Base-by-base conservation (phyloP, 495 filamentous ascomycete genomes). In the Rhypophila decipiens region DNA sequence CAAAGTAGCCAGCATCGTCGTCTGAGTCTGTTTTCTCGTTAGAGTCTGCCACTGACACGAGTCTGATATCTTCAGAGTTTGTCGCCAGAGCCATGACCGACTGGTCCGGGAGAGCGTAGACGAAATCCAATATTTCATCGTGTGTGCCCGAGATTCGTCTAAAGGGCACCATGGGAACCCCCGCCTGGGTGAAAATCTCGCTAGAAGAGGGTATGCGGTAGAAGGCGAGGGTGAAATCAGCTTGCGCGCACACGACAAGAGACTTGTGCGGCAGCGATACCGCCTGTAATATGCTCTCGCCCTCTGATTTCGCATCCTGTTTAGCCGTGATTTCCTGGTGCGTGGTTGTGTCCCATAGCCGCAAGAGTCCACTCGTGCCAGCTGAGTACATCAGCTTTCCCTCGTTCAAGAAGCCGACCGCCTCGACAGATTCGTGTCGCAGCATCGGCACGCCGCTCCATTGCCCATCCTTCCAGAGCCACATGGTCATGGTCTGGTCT, bases 51-150 rank as follows among this genome's bases (percentile, higher is more conserved):
- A 67, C 66, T 4, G 87, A 87, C 12, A 99, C 80, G 45, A 99
- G 75, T 29, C 90, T 82, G 27, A 99, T 80, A 39, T 90, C 88
- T 69, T 97, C 93, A 1, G 89, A 88, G 67, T 97, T 99, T 13
- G 91, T 97, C 8, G 90, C 90, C 15, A 99, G 71, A 21, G 93
- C 93, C 55, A 99, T 75, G 44, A 89, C 72, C 18, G 86, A 89
- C 39, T 79, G 79, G 46, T 90, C 82, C 10, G 80, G 79, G 1
- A 90, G 82, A 46, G 96, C 76, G 58, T 89, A 95, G 20, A 82
- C 85, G 19, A 96, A 67, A 55, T 97, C 94, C 54, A 97, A 94
- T 46, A 97, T 90, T 60, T 97, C 93, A 59, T 97, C 93, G 63
- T 97, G 89, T 27, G 93, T 96, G 19, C 94, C 94, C 17, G 91